phyloP scores from a whole-genome alignment of 208 protist species.

The Acanthamoeba culbertsoni region DNA sequence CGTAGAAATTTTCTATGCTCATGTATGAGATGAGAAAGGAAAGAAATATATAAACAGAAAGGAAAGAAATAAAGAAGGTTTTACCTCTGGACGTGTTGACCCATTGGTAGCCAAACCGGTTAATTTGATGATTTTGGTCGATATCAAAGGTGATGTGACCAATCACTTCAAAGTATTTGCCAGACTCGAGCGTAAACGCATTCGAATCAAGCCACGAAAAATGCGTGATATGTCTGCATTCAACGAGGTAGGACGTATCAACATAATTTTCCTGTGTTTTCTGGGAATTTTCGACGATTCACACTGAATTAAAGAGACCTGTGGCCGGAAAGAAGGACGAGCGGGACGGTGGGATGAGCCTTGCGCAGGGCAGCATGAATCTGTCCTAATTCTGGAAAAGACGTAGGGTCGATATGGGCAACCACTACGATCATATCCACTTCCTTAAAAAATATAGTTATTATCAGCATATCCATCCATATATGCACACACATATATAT shows the following conservation, averaged over 20 bases:
- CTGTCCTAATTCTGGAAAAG: not conserved
- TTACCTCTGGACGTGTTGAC: not conserved
- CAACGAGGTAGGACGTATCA: no score
- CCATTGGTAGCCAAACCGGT: not conserved
- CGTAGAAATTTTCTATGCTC: not conserved
- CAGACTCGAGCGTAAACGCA: constrained; percentile 56
- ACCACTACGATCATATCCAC: constrained; percentile 52
- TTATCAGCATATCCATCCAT: not conserved
- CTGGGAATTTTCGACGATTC: not conserved
- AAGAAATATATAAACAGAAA: not conserved
- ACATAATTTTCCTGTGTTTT: not conserved
- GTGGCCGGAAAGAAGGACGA: constrained; percentile 62
- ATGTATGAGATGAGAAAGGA: not conserved
- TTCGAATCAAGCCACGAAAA: constrained; percentile 44
- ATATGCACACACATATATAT: not conserved
- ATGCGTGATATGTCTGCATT: not conserved
- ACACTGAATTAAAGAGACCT: not conserved
- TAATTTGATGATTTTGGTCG: constrained; percentile 21
- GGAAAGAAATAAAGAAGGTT: not conserved
- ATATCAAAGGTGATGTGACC: constrained; percentile 49
- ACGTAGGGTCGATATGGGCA: constrained; percentile 50
- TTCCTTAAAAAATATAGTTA: not conserved
- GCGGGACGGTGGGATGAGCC: not conserved
- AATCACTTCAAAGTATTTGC: constrained; percentile 60
- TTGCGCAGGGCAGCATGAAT: constrained; percentile 31